Evolutionary conservation across 306 rosid species (phyloP).

Genomic region (Corylus heterophylla): DNA sequence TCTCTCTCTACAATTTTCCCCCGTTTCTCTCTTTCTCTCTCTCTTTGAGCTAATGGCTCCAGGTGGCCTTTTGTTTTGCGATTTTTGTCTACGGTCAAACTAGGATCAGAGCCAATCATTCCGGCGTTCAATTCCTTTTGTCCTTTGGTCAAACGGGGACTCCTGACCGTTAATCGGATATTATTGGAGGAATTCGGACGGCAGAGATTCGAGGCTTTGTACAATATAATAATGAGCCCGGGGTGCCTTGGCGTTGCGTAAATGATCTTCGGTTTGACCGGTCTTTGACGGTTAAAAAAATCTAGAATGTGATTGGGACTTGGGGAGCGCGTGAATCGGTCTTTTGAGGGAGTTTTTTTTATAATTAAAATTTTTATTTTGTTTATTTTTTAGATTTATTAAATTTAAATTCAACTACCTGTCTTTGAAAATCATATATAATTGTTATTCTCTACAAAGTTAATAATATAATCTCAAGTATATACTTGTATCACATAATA

Average conservation of each 20-base stretch:
- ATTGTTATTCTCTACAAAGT: no score
- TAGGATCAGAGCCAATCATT: slow-evolving; percentile 46
- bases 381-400: no score
- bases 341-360: not conserved
- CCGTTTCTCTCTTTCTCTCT: slow-evolving; percentile 6
- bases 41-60: not conserved
- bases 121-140: slow-evolving; percentile 22
- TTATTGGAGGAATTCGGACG: slow-evolving; percentile 25
- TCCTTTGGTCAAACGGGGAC: slow-evolving; percentile 36
- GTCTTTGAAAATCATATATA: no score
- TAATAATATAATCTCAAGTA: no score
- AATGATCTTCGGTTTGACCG: slow-evolving; percentile 37
- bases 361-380: no score
- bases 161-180: slow-evolving; percentile 21
- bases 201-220: not conserved
- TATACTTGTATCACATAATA: no score
- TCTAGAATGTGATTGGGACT: no score
- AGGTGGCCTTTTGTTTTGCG: slow-evolving; percentile 41
- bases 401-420: no score
- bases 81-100: slow-evolving; percentile 40
- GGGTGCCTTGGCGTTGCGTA: slow-evolving; percentile 10
- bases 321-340: slow-evolving; percentile 11
- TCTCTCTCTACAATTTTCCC: slow-evolving; percentile 6
- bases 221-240: not conserved
- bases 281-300: slow-evolving; percentile 25